Evolutionary conservation across 2,329 filamentous ascomycete genomes (phyloP).

Genomic region (Fusarium nanum): DNA sequence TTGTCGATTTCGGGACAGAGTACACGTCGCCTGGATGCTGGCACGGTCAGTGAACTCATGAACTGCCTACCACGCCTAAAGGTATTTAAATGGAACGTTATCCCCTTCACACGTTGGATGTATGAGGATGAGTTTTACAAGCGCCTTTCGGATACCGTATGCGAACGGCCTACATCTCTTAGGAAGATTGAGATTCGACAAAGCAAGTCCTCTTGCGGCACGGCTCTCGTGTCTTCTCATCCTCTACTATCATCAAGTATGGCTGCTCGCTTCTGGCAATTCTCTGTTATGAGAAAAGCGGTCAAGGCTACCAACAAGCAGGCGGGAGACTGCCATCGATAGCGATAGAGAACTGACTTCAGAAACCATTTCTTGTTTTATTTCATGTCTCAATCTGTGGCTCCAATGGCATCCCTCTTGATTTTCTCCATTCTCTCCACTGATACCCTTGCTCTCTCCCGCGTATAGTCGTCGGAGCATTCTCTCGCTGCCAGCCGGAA

Average conservation of each 20-base stretch:
- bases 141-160: background rate
- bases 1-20: background rate
- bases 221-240: background rate
- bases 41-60: background rate
- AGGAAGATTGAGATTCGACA: background rate
- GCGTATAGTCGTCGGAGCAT: background rate
- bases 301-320: background rate
- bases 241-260: background rate
- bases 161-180: background rate
- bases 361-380: slow-evolving; percentile 50
- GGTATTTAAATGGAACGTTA: background rate
- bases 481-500: background rate
- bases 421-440: background rate
- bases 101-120: background rate
- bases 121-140: background rate
- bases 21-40: background rate
- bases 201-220: background rate
- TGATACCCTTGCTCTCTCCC: background rate
- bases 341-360: background rate
- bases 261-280: background rate
- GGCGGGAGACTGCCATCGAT: background rate
- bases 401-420: background rate
- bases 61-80: background rate
- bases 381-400: background rate
- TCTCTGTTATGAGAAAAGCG: background rate